Conservation (phyloP, 179 eudicot genomes). For the Amaranthus tricolor region DNA sequence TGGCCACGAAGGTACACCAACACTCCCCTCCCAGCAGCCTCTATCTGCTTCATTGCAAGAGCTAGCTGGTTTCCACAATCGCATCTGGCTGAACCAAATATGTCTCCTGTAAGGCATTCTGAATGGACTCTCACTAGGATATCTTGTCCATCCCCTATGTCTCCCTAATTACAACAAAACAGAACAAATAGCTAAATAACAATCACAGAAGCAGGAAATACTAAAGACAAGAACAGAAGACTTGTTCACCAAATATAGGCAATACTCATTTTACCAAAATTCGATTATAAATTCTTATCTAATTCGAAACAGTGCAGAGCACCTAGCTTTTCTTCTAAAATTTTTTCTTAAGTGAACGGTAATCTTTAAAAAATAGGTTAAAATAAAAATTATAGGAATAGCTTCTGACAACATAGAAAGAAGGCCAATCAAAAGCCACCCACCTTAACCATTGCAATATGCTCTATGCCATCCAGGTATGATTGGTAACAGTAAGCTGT, state of each 20-base stretch:
- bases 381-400: neutral
- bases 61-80: constrained; percentile 83
- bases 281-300: no score
- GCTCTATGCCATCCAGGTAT: constrained; percentile 79
- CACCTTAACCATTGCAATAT: constrained; percentile 90
- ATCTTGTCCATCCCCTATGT: constrained; percentile 76
- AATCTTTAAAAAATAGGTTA: neutral
- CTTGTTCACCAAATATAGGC: no score
- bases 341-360: no score
- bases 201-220: neutral
- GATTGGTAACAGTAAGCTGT: constrained; percentile 74
- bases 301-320: no score
- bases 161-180: constrained; percentile 53
- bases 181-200: neutral
- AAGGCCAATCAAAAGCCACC: constrained; percentile 2
- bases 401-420: neutral
- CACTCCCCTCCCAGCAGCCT: constrained; percentile 79
- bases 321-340: no score
- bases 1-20: constrained; percentile 88
- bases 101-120: constrained; percentile 90
- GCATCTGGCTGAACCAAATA: constrained; percentile 90
- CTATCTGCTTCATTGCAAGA: constrained; percentile 84
- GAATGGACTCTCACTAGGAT: constrained; percentile 91
- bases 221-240: neutral
- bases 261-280: no score